Evolutionary conservation across 2,329 filamentous ascomycete species (phyloP).

Genomic region (Achaetomium macrosporum): DNA sequence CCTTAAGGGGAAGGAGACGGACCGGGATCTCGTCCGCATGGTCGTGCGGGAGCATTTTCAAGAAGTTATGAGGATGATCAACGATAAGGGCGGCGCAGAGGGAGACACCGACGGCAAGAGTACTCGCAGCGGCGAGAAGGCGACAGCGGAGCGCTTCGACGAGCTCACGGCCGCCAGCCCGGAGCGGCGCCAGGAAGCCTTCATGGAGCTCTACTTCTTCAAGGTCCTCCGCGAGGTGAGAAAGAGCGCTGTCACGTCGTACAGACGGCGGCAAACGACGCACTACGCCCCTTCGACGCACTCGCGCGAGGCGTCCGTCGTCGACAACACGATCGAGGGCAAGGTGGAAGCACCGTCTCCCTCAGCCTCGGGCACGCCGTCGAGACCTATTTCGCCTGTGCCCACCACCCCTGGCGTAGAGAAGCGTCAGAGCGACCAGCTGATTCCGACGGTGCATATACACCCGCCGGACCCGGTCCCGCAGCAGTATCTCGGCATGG

Average conservation of each 20-base stretch:
- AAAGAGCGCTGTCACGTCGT: conserved; percentile 28
- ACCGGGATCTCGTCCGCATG: conserved; percentile 36
- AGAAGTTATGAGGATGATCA: conserved; percentile 42
- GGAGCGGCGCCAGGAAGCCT: conserved; percentile 42
- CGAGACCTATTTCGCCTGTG: conserved; percentile 5
- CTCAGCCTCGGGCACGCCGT: conserved; percentile 3
- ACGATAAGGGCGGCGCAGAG: conserved; percentile 26
- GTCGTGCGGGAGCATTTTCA: conserved; percentile 47
- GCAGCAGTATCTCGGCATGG: background rate
- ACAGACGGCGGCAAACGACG: conserved; percentile 23
- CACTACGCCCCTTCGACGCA: conserved; percentile 22
- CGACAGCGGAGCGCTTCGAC: conserved; percentile 31
- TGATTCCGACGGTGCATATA: conserved; percentile 14
- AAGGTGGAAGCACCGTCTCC: conserved; percentile 2
- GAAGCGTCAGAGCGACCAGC: conserved; percentile 8
- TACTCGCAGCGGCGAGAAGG: conserved; percentile 10
- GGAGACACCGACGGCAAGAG: conserved; percentile 15
- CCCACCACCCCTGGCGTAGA: conserved; percentile 1
- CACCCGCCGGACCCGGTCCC: conserved; percentile 4
- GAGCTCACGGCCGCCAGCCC: conserved; percentile 43
- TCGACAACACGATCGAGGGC: conserved; percentile 12
- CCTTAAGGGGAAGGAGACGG: conserved; percentile 29
- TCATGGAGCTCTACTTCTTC: conserved; percentile 50
- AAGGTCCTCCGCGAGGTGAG: conserved; percentile 38
- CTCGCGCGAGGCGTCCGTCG: conserved; percentile 11